A percentile compares a stretch with the other conserved stretches of the same genome.
Evolutionary conservation across 306 rosid genomes (phyloP).

Genomic region (Gastrolobium bilobum): DNA sequence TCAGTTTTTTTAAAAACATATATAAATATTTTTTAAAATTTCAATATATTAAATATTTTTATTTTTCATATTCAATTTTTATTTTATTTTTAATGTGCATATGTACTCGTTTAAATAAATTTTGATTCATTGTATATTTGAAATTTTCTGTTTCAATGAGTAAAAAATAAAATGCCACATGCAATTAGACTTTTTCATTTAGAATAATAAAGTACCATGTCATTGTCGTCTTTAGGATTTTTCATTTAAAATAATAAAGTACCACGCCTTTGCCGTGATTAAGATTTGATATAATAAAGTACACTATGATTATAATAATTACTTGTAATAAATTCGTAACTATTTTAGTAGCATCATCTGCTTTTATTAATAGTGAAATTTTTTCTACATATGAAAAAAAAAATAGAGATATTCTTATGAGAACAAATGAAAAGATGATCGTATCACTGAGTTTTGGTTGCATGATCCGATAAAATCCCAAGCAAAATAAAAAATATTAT

Average conservation of each 20-base stretch:
- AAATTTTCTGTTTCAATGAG: too few relatives aligned
- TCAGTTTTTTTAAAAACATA: too few relatives aligned
- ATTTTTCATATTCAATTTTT: too few relatives aligned
- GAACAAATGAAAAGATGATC: too few relatives aligned
- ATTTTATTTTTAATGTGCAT: too few relatives aligned
- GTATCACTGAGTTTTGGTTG: too few relatives aligned
- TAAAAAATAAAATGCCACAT: not conserved
- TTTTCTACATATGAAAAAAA: not conserved
- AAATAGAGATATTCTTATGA: not conserved
- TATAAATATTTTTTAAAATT: too few relatives aligned
- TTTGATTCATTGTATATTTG: not conserved
- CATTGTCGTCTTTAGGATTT: not conserved
- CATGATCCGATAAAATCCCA: too few relatives aligned
- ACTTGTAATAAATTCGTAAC: not conserved
- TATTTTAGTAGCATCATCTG: not conserved
- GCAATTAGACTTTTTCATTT: not conserved
- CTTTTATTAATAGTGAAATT: not conserved
- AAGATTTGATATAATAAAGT: not conserved
- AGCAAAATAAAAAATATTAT: too few relatives aligned
- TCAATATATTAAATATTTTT: too few relatives aligned
- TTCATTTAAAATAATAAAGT: not conserved
- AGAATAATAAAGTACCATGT: not conserved
- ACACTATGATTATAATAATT: not conserved
- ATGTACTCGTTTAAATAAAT: not conserved
- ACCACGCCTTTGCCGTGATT: not conserved